Conservation (phyloP, 257 asterid genomes). For the Hygrophila difformis region DNA sequence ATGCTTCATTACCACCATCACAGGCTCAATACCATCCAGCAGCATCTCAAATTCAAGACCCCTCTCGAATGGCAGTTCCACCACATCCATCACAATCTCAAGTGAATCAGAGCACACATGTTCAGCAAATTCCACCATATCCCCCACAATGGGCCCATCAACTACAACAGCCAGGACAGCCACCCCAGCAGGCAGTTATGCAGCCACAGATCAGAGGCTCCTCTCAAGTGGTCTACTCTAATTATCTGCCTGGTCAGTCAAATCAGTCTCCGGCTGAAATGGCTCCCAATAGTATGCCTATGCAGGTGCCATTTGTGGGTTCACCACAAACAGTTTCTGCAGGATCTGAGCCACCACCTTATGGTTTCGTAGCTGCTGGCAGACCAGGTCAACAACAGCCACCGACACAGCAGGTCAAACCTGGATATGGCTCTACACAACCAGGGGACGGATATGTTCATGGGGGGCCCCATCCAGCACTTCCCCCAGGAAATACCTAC, state of each 20-base stretch:
- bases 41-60: constrained; percentile 55
- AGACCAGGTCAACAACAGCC: constrained; percentile 62
- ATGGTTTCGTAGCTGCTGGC: constrained; percentile 43
- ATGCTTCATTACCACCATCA: constrained; percentile 33
- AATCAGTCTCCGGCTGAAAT: constrained; percentile 55
- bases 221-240: constrained; percentile 51
- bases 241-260: constrained; percentile 48
- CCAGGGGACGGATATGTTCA: constrained; percentile 56
- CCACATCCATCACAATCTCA: constrained; percentile 58
- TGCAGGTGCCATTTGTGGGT: constrained; percentile 53
- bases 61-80: constrained; percentile 27
- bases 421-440: constrained; percentile 45
- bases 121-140: constrained; percentile 43
- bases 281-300: constrained; percentile 55
- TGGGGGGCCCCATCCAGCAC: constrained; percentile 55
- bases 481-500: constrained; percentile 53
- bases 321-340: constrained; percentile 36
- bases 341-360: constrained; percentile 49
- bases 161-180: constrained; percentile 36
- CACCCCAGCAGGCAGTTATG: constrained; percentile 37
- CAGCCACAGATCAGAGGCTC: constrained; percentile 62
- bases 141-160: constrained; percentile 81
- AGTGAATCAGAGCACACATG: constrained; percentile 46
- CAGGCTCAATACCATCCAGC: constrained; percentile 52
- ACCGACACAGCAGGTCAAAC: constrained; percentile 45